These are phyloP conservation scores for Ophidiomyces ophidiicola DNA, from an alignment of 2,329 filamentous ascomycete genomes.

Conservation along the genomic window DNA sequence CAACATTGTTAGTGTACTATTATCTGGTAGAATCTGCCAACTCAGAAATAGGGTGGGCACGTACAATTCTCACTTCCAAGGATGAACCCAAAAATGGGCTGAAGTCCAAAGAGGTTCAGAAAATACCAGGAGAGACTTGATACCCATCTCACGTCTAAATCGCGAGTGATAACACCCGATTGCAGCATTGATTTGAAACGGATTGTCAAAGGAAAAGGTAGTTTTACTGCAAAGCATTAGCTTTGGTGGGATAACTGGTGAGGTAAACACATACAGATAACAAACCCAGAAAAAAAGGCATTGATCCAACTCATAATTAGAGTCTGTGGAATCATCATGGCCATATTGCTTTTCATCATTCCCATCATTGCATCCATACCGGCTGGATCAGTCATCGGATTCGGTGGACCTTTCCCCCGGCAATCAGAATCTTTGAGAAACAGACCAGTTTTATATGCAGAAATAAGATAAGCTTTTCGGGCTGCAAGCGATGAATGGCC, in stretches of 20 bases:
- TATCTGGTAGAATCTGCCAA: neutral
- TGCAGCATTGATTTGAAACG: constrained; percentile 99
- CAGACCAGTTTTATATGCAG: constrained; percentile 69
- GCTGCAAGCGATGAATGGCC: constrained; percentile 63
- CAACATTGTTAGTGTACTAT: neutral
- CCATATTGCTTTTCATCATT: constrained; percentile 99
- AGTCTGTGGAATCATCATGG: constrained; percentile 98
- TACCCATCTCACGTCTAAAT: constrained; percentile 97
- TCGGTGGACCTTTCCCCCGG: constrained; percentile 75
- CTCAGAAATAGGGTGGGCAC: constrained; percentile 22
- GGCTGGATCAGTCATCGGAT: constrained; percentile 88
- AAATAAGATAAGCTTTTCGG: constrained; percentile 68
- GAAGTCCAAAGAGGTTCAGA: constrained; percentile 87
- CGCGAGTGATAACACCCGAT: constrained; percentile 85
- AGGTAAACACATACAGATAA: constrained; percentile 59
- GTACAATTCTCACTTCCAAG: constrained; percentile 90
- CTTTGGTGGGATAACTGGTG: constrained; percentile 2
- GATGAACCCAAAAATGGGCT: constrained; percentile 94
- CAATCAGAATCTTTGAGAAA: constrained; percentile 83
- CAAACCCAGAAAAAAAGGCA: constrained; percentile 95
- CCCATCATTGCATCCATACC: constrained; percentile 99
- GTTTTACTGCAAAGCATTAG: constrained; percentile 53
- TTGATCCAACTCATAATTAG: constrained; percentile 99
- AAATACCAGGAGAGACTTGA: constrained; percentile 99
- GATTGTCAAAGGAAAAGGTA: constrained; percentile 92